Conservation (phyloP, 139 green algal species). For the Tetradesmus obliquus region DNA sequence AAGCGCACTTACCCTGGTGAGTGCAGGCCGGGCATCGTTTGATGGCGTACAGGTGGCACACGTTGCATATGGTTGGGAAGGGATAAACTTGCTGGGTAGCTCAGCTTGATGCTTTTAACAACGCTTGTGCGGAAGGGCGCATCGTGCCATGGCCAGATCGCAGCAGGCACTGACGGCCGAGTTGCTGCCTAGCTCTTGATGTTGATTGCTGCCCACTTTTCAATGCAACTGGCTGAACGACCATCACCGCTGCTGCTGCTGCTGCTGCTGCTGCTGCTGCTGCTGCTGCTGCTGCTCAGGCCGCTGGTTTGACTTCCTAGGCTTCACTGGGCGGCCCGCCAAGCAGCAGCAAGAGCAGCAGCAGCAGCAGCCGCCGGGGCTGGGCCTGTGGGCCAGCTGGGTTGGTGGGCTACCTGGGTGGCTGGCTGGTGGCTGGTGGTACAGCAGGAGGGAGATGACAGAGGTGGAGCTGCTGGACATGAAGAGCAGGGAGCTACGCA, state of each 20-base stretch:
- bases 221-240: background rate
- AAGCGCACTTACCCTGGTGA: constrained; percentile 37
- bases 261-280: background rate
- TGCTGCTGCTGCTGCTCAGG: constrained; percentile 16
- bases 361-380: constrained; percentile 9
- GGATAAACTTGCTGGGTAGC: no score
- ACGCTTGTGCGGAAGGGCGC: background rate
- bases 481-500: constrained; percentile 43
- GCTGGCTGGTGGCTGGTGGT: constrained; percentile 49
- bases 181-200: no score
- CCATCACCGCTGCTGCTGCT: background rate
- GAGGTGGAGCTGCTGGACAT: constrained; percentile 37
- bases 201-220: no score
- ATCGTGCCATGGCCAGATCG: no score
- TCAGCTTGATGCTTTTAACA: background rate
- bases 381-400: constrained; percentile 44
- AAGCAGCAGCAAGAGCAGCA: background rate
- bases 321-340: background rate
- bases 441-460: constrained; percentile 17
- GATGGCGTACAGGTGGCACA: background rate
- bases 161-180: no score
- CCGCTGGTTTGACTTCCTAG: constrained; percentile 40
- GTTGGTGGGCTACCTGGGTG: constrained; percentile 40
- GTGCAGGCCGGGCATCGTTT: background rate
- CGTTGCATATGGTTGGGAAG: background rate